phyloP scores from a whole-genome alignment of 2,329 filamentous ascomycete genomes.

The Bipolaris sorokiniana region DNA sequence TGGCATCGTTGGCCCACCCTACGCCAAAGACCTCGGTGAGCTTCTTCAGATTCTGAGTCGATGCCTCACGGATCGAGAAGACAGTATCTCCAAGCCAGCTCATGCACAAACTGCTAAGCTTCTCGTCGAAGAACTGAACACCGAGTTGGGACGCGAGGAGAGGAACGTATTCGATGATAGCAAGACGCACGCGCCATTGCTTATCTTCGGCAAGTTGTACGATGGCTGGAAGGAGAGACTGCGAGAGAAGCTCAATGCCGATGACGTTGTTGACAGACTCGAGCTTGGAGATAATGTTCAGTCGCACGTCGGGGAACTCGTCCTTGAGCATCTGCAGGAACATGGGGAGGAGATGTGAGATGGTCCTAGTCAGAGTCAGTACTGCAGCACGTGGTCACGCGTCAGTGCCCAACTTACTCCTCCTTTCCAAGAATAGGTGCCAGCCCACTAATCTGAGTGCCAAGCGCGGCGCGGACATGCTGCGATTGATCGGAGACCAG shows the following conservation, averaged over 20 bases:
- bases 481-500: constrained; percentile 95
- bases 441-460: constrained; percentile 94
- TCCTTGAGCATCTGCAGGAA: constrained; percentile 99
- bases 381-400: constrained; percentile 32
- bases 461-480: constrained; percentile 92
- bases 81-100: constrained; percentile 98
- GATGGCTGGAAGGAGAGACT: constrained; percentile 95
- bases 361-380: constrained; percentile 68
- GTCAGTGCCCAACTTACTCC: constrained; percentile 68
- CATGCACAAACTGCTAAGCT: constrained; percentile 95
- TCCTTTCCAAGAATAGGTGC: constrained; percentile 97
- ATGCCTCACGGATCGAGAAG: constrained; percentile 97
- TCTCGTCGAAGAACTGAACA: constrained; percentile 97
- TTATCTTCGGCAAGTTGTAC: constrained; percentile 98
- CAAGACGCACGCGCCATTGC: constrained; percentile 96
- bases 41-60: constrained; percentile 97
- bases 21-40: constrained; percentile 98
- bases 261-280: constrained; percentile 99
- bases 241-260: constrained; percentile 93
- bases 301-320: constrained; percentile 94
- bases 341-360: constrained; percentile 96
- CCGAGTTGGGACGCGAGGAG: constrained; percentile 93
- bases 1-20: constrained; percentile 94
- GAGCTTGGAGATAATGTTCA: constrained; percentile 99
- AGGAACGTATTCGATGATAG: constrained; percentile 99